A percentile compares a stretch with the other conserved stretches of the same genome.
Evolutionary conservation across 768 basidiomycete species (phyloP).

Genomic region (Leucosporidium scottii): DNA sequence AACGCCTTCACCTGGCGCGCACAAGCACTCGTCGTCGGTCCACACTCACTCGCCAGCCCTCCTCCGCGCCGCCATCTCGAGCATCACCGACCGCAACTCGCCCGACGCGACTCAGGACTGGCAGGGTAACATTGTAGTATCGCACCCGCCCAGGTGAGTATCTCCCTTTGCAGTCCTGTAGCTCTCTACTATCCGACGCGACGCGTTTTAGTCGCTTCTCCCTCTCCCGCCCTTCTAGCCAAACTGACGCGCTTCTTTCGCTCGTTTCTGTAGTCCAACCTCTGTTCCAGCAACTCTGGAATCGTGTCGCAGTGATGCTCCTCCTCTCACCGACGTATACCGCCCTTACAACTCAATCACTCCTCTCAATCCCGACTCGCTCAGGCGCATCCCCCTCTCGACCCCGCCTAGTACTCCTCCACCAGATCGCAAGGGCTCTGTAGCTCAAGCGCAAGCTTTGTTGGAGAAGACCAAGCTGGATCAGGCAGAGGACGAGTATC

Average conservation of each 20-base stretch:
- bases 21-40: not conserved
- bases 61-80: not conserved
- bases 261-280: not conserved
- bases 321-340: not conserved
- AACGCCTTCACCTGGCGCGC: no score
- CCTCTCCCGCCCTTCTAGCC: not conserved
- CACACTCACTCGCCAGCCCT: constrained; percentile 2
- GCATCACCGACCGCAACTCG: not conserved
- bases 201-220: not conserved
- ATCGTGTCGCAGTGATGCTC: no score
- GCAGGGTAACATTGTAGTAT: constrained; percentile 3
- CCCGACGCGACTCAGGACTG: not conserved
- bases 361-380: not conserved
- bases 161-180: not conserved
- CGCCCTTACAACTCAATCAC: not conserved
- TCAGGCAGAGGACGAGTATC: not conserved
- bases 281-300: not conserved
- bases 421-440: not conserved
- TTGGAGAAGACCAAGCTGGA: not conserved
- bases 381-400: constrained; percentile 4
- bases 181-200: not conserved
- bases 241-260: not conserved
- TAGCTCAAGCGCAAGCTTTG: not conserved
- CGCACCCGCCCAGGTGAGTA: not conserved
- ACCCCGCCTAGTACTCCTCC: constrained; percentile 5